These are phyloP conservation scores for Aegilops speltoides DNA, from an alignment of 176 grass and related monocot genomes.

Conservation along the genomic window DNA sequence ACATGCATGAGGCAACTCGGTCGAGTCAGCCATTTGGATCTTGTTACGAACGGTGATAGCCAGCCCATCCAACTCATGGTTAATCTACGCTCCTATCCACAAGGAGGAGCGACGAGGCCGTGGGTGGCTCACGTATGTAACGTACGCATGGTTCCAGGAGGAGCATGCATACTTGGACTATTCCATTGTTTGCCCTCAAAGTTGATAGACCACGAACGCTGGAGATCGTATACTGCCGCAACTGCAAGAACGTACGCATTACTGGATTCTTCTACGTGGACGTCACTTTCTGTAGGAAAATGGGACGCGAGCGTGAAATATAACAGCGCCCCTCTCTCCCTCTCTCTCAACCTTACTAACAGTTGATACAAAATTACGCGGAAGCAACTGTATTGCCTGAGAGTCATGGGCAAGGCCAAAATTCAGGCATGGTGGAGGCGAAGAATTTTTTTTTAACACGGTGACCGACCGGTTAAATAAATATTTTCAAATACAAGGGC, in stretches of 20 bases:
- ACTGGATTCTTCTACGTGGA: neutral
- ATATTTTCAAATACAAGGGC: too few species aligned
- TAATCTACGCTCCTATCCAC: neutral
- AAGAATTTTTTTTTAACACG: too few species aligned
- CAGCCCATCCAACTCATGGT: too few species aligned
- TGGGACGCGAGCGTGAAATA: too few species aligned
- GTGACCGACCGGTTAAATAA: too few species aligned
- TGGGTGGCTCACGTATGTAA: neutral
- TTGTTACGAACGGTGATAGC: neutral
- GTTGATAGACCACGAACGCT: neutral
- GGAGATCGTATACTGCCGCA: neutral
- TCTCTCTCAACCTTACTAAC: too few species aligned
- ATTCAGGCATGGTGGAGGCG: too few species aligned
- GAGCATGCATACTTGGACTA: slow-evolving; percentile 8
- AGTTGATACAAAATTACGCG: too few species aligned
- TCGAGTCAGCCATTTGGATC: neutral
- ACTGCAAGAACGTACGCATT: neutral
- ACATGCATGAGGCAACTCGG: neutral
- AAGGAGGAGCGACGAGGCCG: neutral
- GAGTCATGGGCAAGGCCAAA: too few species aligned
- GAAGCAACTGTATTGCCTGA: too few species aligned
- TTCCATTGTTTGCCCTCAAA: neutral
- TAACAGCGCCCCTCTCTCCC: too few species aligned
- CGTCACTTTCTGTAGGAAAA: neutral
- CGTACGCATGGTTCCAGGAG: neutral